Percentiles rank a stretch among this genome's conserved stretches.
phyloP scores from a whole-genome alignment of 441 rosid genomes.

The Pelargonium fulgidum region DNA sequence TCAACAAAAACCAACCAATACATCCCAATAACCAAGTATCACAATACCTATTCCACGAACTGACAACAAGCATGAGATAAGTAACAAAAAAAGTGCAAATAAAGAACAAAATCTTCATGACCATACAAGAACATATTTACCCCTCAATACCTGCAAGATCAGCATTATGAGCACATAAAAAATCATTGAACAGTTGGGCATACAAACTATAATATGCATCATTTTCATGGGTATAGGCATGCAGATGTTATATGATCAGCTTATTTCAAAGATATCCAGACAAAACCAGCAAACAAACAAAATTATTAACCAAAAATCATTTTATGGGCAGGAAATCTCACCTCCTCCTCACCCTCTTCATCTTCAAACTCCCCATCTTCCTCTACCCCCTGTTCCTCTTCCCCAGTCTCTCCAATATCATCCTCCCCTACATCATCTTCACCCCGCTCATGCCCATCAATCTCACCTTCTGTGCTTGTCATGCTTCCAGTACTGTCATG shows the following conservation, averaged over 20 bases:
- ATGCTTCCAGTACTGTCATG: constrained; percentile 39
- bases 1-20: too few species aligned
- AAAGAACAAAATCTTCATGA: too few species aligned
- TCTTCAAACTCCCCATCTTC: constrained; percentile 46
- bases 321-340: constrained; percentile 23
- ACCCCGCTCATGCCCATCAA: constrained; percentile 72
- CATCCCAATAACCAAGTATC: not conserved
- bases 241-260: not conserved
- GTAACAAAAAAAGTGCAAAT: not conserved
- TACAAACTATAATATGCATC: not conserved
- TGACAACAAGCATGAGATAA: not conserved
- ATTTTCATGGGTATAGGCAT: not conserved
- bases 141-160: not conserved
- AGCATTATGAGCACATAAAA: not conserved
- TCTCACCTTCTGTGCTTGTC: constrained; percentile 50
- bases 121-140: not conserved
- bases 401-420: constrained; percentile 60
- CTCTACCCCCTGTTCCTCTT: constrained; percentile 53
- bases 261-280: not conserved
- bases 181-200: not conserved
- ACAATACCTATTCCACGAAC: not conserved
- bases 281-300: not conserved
- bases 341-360: constrained; percentile 66
- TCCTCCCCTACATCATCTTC: constrained; percentile 55
- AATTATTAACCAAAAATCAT: not conserved